Evolutionary conservation across 2,329 filamentous ascomycete species (phyloP), one percentile per base, ranked within the genome.

Genomic region (Amesomyces nigricolor): DNA sequence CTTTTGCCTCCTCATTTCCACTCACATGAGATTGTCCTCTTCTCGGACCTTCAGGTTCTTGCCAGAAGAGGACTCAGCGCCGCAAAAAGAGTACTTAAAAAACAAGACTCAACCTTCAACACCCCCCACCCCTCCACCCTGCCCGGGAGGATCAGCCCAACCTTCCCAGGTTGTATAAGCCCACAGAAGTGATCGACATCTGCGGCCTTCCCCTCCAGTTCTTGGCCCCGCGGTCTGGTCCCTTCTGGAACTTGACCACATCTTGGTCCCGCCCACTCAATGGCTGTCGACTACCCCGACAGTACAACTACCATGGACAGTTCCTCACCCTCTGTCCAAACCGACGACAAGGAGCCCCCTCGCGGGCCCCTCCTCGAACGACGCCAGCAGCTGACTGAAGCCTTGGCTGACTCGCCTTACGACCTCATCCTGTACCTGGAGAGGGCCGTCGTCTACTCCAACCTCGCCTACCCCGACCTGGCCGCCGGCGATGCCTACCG

Each of bases 401-500:
- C 73, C 0, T 72, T 87, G 16, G 67, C 70, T 9, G 73, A 72
- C 7, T 68, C 72, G 4, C 78, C 83, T 1, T 86, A 85, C 65
- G 82, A 87, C 63, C 69, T 83, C 37, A 75, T 87, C 53, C 74
- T 86, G 7, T 86, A 85, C 61, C 75, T 88, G 53, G 79, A 86
- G 60, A 82, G 91, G 32, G 89, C 89, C 22, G 73, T 80, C 35
- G 75, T 87, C 42, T 84, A 96, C 70, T 80, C 84, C 14, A 75
- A 83, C 45, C 78, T 96, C 46, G 89, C 84, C 38, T 97, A 96
- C 70, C 89, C 90, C 0, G 94, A 99, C 69, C 81, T 99, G 39
- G 91, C 91, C 5, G 86, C 87, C 10, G 89, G 90, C 35, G 91
- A 96, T 75, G 89, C 90, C 5, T 97, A 97, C 69, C 86, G 88